A percentile compares a stretch with the other conserved stretches of the same genome.
These are phyloP conservation scores for Pisolithus marmoratus DNA, from an alignment of 768 basidiomycete species.

Conservation along the genomic window DNA sequence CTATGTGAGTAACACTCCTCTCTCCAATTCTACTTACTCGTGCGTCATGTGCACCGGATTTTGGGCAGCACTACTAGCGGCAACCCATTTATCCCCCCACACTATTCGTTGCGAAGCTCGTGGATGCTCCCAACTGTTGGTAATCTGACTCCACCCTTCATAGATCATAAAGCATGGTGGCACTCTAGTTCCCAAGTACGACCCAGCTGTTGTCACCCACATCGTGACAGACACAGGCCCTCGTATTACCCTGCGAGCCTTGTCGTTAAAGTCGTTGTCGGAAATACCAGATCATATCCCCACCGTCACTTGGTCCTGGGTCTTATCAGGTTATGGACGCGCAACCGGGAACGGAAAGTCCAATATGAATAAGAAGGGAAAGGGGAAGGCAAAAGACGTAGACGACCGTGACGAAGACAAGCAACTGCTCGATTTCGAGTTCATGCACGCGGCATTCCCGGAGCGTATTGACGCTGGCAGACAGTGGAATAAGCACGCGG, in stretches of 20 bases:
- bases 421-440: constrained; percentile 31
- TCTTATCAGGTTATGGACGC: constrained; percentile 35
- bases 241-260: constrained; percentile 26
- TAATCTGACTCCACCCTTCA: constrained; percentile 1
- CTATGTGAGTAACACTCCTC: constrained; percentile 39
- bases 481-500: constrained; percentile 11
- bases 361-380: constrained; percentile 6
- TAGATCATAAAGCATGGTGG: constrained; percentile 66
- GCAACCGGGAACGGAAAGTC: constrained; percentile 8
- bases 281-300: constrained; percentile 65
- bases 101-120: background rate
- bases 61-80: background rate
- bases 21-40: background rate
- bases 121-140: background rate
- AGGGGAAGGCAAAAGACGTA: constrained; percentile 9
- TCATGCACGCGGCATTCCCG: constrained; percentile 42
- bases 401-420: constrained; percentile 2
- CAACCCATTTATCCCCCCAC: background rate
- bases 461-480: constrained; percentile 43
- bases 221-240: constrained; percentile 48
- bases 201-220: constrained; percentile 54
- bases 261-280: constrained; percentile 44
- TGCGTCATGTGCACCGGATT: background rate
- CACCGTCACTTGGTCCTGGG: constrained; percentile 61
- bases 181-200: constrained; percentile 52